Percentiles rank a stretch among this genome's conserved stretches.
Evolutionary conservation across 2,329 filamentous ascomycete genomes (phyloP).

Genomic region (Esteya vermicola): DNA sequence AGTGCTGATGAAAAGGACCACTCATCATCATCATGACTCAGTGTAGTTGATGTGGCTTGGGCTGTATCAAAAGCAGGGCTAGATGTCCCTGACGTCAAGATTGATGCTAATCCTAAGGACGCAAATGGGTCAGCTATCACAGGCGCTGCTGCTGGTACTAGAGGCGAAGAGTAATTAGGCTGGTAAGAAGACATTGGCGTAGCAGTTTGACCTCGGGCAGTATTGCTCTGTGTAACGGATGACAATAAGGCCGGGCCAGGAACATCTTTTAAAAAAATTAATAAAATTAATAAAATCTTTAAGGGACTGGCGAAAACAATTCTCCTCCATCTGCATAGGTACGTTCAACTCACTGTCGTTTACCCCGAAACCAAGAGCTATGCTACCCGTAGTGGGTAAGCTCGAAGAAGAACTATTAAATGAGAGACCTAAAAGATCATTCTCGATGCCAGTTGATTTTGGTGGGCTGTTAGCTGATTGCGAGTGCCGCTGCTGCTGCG

Average conservation of each 20-base stretch:
- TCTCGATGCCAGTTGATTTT: constrained; percentile 59
- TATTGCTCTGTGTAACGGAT: constrained; percentile 47
- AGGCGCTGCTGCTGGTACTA: constrained; percentile 17
- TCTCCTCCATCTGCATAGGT: constrained; percentile 15
- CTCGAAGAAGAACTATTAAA: constrained; percentile 47
- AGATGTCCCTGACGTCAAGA: constrained; percentile 21
- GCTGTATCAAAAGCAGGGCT: constrained; percentile 14
- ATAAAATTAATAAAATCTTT: not conserved
- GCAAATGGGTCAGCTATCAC: constrained; percentile 37
- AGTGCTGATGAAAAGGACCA: constrained; percentile 88
- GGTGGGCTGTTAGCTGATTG: constrained; percentile 15
- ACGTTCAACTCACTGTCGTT: constrained; percentile 45
- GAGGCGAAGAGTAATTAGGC: constrained; percentile 24
- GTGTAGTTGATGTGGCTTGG: constrained; percentile 14
- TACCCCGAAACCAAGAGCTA: constrained; percentile 65
- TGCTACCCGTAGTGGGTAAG: constrained; percentile 62
- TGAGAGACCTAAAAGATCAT: constrained; percentile 80
- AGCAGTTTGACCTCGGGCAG: constrained; percentile 30
- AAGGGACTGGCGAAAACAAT: no score
- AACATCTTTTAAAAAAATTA: constrained; percentile 30
- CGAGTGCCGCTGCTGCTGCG: not conserved
- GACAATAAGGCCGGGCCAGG: constrained; percentile 52
- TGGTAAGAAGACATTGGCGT: no score
- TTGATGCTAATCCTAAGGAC: constrained; percentile 27
- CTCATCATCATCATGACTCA: constrained; percentile 61